Percentiles rank a stretch among this genome's conserved stretches.
These are phyloP conservation scores for Aspergillus sojae DNA, from an alignment of 2,329 filamentous ascomycete species.

Conservation along the genomic window DNA sequence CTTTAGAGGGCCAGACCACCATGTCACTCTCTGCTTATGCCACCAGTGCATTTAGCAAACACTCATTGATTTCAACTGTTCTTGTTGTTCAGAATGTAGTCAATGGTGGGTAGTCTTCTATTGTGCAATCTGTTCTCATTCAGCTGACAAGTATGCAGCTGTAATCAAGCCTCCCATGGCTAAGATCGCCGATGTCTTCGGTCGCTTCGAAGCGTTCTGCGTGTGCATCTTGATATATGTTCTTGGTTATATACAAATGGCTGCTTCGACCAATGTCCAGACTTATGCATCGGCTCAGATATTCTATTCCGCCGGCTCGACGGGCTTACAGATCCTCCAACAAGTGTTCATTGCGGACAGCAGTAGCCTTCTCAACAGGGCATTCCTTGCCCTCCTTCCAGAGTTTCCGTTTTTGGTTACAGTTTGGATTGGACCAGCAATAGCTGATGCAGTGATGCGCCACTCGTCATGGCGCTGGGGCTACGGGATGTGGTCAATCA, in stretches of 20 bases:
- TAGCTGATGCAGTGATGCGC: constrained; percentile 58
- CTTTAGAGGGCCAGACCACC: constrained; percentile 67
- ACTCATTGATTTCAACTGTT: constrained; percentile 68
- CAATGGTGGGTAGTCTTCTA: constrained; percentile 53
- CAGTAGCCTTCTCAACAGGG: constrained; percentile 65
- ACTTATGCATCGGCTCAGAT: constrained; percentile 60
- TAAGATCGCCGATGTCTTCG: constrained; percentile 69
- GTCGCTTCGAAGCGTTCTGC: constrained; percentile 64
- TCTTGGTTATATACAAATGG: constrained; percentile 66
- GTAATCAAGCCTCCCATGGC: constrained; percentile 68
- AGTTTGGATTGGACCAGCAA: constrained; percentile 63
- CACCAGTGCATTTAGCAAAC: constrained; percentile 65
- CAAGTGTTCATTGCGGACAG: constrained; percentile 70
- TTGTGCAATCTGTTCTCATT: background rate
- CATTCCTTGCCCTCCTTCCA: constrained; percentile 64
- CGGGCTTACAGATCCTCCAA: constrained; percentile 63
- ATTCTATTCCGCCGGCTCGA: constrained; percentile 66
- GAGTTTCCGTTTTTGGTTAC: constrained; percentile 68
- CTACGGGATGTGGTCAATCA: constrained; percentile 67
- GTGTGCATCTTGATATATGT: constrained; percentile 56
- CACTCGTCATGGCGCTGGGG: constrained; percentile 67
- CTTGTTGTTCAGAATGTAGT: constrained; percentile 66
- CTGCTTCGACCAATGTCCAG: constrained; percentile 60
- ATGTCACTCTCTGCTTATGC: constrained; percentile 65
- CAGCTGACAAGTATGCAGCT: constrained; percentile 44